phyloP scores from a whole-genome alignment of 75 land plant species.

The Selaginella moellendorffii region DNA sequence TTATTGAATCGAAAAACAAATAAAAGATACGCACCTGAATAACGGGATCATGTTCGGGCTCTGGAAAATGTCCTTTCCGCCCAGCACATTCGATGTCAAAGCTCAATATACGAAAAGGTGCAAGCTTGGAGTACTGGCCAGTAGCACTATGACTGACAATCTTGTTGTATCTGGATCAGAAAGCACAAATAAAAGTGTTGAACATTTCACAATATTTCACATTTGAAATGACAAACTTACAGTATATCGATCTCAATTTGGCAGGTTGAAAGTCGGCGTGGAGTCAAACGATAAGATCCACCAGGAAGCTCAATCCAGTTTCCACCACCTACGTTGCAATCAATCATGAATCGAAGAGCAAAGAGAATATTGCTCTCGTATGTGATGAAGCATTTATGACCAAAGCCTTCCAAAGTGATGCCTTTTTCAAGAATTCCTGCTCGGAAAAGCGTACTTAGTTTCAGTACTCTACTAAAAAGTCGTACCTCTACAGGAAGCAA shows the following conservation, averaged over 20 bases:
- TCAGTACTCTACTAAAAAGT: too few species aligned
- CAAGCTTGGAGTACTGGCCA: slow-evolving; percentile 89
- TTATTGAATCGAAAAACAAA: too few species aligned
- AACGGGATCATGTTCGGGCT: slow-evolving; percentile 91
- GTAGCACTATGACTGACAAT: slow-evolving; percentile 72
- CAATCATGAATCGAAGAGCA: slow-evolving; percentile 97
- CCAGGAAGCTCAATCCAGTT: slow-evolving; percentile 93
- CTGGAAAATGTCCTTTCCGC: slow-evolving; percentile 98
- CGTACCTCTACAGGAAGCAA: slow-evolving; percentile 85
- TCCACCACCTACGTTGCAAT: slow-evolving; percentile 90
- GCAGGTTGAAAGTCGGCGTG: slow-evolving; percentile 50
- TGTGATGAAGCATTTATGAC: slow-evolving; percentile 62
- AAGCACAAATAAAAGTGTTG: not conserved
- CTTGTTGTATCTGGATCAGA: slow-evolving; percentile 42
- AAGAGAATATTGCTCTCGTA: slow-evolving; percentile 98
- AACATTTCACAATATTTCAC: not conserved
- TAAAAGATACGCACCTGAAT: too few species aligned
- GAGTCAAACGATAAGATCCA: slow-evolving; percentile 44
- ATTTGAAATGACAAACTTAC: slow-evolving; percentile 28
- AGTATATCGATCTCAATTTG: slow-evolving; percentile 80
- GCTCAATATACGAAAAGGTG: slow-evolving; percentile 95
- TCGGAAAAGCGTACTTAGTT: not conserved
- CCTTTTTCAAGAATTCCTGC: slow-evolving; percentile 89
- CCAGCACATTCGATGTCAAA: slow-evolving; percentile 99
- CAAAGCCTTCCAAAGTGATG: slow-evolving; percentile 74